phyloP scores from a whole-genome alignment of 2,329 filamentous ascomycete genomes.

The Scopulariopsis brevicaulis region DNA sequence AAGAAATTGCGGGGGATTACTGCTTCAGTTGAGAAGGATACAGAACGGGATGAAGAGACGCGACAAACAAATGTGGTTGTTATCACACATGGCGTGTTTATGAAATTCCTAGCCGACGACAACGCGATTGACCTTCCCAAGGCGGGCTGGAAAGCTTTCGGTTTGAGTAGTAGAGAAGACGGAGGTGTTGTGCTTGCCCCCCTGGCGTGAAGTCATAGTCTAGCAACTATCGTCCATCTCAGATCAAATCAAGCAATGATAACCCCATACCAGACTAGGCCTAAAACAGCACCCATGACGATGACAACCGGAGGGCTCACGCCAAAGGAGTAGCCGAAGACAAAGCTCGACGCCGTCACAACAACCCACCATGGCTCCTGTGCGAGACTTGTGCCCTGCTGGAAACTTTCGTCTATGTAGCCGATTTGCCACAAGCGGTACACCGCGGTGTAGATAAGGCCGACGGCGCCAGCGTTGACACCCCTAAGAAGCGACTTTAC shows the following conservation, averaged over 20 bases:
- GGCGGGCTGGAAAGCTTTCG: slow-evolving; percentile 17
- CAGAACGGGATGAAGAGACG: background rate
- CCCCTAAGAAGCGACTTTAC: slow-evolving; percentile 40
- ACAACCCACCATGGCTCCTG: slow-evolving; percentile 55
- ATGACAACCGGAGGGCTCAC: slow-evolving; percentile 20
- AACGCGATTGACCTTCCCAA: slow-evolving; percentile 16
- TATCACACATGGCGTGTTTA: slow-evolving; percentile 18
- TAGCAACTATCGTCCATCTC: background rate
- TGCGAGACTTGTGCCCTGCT: slow-evolving; percentile 37
- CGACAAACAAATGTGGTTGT: slow-evolving; percentile 11
- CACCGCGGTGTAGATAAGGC: slow-evolving; percentile 51
- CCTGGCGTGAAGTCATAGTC: background rate
- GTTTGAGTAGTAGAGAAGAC: slow-evolving; percentile 4
- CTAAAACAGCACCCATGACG: slow-evolving; percentile 19
- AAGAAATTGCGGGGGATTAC: slow-evolving; percentile 6
- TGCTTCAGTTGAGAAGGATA: slow-evolving; percentile 1
- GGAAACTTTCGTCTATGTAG: slow-evolving; percentile 30
- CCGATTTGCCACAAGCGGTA: slow-evolving; percentile 53
- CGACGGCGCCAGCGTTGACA: slow-evolving; percentile 48
- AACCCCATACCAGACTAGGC: slow-evolving; percentile 17
- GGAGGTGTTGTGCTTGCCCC: slow-evolving; percentile 4
- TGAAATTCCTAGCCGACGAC: slow-evolving; percentile 16
- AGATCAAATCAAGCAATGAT: slow-evolving; percentile 6
- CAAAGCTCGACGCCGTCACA: slow-evolving; percentile 31
- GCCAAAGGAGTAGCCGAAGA: slow-evolving; percentile 19